Evolutionary conservation across 148 eudicot genomes (phyloP), one percentile per base, ranked within the genome.

Genomic region (Chenopodium berlandieri): DNA sequence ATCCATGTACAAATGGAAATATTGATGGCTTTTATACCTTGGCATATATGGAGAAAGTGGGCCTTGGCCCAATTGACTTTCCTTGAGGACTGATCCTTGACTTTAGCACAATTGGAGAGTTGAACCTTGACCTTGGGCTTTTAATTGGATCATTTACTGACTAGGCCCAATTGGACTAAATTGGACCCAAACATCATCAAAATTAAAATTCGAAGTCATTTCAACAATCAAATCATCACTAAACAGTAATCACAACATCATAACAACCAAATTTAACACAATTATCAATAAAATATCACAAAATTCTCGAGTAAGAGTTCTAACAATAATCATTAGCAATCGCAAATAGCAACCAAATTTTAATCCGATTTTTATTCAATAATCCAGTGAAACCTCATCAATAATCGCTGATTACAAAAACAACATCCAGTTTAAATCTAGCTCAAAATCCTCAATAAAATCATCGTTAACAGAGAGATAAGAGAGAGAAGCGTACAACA

Each of bases 401-500:
- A 37, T 25, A 71, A 19, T 44, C 75, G 52, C 75, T 44, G 9
- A 32, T 14, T 20, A 25, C 34, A 67, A 67, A 62, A 62, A 20
- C 72, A 30, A 3, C 12, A 30, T 9, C 10, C 31, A 66, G 0
- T 25, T 22, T 27, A 66, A 66, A 23, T 34, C 10, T 30, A 68
- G 4, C 44, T 31, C 13, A 9, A 68, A 65, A 65, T 65, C 4
- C 16, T 27, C 69, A 19, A 34, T 9, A 46, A 22, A 47, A 4
- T 17, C 30, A 63, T 48, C 73, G 48, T 1, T 34, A 2, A 10
- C 40, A 40, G 44, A 40, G 44, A 40, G 44, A 40, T 5, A 52
- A 48, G 74, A 56, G 71, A 78, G 44, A 70, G 68, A 72, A 40
- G 76, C 88, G 58, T 80, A 92, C 97, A n/a, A 86, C 68, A 79